These are phyloP conservation scores for Dichotomocladium elegans DNA, from an alignment of 371 early-diverging fungal genomes.

Conservation along the genomic window DNA sequence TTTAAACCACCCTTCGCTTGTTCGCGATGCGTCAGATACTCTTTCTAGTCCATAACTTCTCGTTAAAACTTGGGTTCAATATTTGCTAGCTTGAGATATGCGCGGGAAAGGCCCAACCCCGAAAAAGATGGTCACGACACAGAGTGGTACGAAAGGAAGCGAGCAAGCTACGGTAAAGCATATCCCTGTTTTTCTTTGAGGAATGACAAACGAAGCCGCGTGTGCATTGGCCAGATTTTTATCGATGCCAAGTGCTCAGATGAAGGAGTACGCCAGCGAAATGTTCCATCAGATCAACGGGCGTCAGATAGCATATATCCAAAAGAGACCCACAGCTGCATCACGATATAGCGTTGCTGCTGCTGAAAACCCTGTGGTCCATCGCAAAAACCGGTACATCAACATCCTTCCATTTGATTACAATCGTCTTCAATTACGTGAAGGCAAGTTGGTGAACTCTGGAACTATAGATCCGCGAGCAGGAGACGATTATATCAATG, in stretches of 20 bases:
- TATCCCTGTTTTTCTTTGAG: too few relatives aligned
- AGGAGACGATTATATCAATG: slow-evolving; percentile 79
- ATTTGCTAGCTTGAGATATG: too few relatives aligned
- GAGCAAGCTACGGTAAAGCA: too few relatives aligned
- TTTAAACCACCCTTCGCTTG: too few relatives aligned
- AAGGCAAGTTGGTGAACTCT: slow-evolving; percentile 3
- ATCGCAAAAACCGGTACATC: slow-evolving; percentile 39
- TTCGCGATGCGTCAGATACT: too few relatives aligned
- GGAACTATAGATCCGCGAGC: slow-evolving; percentile 1
- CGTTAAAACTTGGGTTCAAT: too few relatives aligned
- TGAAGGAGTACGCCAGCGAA: slow-evolving; percentile 5
- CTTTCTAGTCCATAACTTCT: too few relatives aligned
- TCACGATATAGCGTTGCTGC: slow-evolving; percentile 3
- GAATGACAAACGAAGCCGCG: too few relatives aligned
- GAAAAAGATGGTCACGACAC: too few relatives aligned
- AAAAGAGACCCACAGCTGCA: background rate
- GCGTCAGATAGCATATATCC: slow-evolving; percentile 4
- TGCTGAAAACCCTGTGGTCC: slow-evolving; percentile 7
- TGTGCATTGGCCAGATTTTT: background rate
- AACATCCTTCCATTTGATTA: slow-evolving; percentile 58
- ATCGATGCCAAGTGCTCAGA: background rate
- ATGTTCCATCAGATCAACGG: slow-evolving; percentile 12
- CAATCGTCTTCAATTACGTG: slow-evolving; percentile 43
- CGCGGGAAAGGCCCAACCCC: too few relatives aligned
- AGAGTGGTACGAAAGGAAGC: too few relatives aligned